Evolutionary conservation across 164 flowering plant species (phyloP), one percentile per base, ranked within the genome.

Genomic region (Umbellularia californica): DNA sequence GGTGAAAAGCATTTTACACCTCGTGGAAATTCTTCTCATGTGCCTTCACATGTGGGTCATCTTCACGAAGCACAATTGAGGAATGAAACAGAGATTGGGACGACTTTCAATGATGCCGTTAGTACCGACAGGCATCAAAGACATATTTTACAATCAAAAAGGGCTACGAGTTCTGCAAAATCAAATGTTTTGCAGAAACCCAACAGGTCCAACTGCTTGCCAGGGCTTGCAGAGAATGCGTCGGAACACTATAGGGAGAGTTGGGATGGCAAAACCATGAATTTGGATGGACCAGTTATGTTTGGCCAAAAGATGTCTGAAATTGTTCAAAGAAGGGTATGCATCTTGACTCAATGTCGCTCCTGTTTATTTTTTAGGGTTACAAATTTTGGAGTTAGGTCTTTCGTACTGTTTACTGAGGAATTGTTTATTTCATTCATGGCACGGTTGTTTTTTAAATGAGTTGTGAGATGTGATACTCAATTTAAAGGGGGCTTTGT

Each of bases 251-350:
- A 85, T 58, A 85, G 87, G 81, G 98, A 90, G 51, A 80, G 78
- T 81, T 84, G 89, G 87, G 94, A 92, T 76, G 82, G 74, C 27
- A 91, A 87, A 85, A 80, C 76, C 51, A 25, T 71, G 9, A 86
- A 74, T 64, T 27, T 81, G 0, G 74, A 81, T 78, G 90, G 92
- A 27, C 65, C 82, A 70, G 77, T 84, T 52, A 81, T 50, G 75
- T 63, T 64, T 70, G 84, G 88, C 33, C 28, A 80, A 35, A 90
- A 81, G 81, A 90, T 91, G 94, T 79, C 97, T 55, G 98, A 96
- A 22, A 79, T 79, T 75, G 79, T 89, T 73, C 97, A 89, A 75
- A 91, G 90, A 84, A 90, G 85, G 90, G 99, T 94, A 86, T 76
- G 84, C 63, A 23, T 55, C 71, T 22, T n/a, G 9, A 55, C 5